These are phyloP conservation scores for Wickerhamiella occidentalis DNA, from an alignment of 805 yeast genomes.

Conservation along the genomic window DNA sequence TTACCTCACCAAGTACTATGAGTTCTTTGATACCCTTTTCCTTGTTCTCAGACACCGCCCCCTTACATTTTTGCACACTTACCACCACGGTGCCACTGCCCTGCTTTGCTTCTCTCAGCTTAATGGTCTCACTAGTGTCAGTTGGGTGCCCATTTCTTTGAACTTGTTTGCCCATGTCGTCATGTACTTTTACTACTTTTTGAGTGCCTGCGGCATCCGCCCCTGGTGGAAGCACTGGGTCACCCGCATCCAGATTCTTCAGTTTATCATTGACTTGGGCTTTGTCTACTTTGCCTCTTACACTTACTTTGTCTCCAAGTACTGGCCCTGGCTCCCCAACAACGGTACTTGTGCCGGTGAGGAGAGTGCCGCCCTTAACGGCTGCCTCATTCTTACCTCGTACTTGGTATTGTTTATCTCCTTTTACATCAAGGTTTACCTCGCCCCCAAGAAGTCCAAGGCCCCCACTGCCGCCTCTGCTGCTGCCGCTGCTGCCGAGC, in stretches of 20 bases:
- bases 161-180: conserved; percentile 89
- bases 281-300: conserved; percentile 92
- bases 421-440: conserved; percentile 82
- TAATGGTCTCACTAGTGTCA: conserved; percentile 77
- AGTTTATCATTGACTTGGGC: conserved; percentile 75
- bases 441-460: conserved; percentile 27
- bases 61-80: conserved; percentile 83
- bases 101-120: conserved; percentile 86
- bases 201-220: conserved; percentile 81
- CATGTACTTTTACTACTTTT: conserved; percentile 96
- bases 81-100: conserved; percentile 98
- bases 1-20: conserved; percentile 79
- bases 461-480: conserved; percentile 14
- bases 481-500: conserved; percentile 7
- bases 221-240: conserved; percentile 99
- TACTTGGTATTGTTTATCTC: conserved; percentile 83
- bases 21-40: conserved; percentile 83
- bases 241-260: conserved; percentile 88
- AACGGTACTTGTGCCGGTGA: conserved; percentile 82
- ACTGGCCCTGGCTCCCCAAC: conserved; percentile 58
- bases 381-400: conserved; percentile 76
- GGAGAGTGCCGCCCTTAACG: conserved; percentile 84
- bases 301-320: conserved; percentile 69
- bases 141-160: conserved; percentile 87
- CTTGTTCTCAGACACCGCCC: conserved; percentile 86